Evolutionary conservation across 441 rosid species (phyloP), one percentile per base, ranked within the genome.

Genomic region (Iberis amara): DNA sequence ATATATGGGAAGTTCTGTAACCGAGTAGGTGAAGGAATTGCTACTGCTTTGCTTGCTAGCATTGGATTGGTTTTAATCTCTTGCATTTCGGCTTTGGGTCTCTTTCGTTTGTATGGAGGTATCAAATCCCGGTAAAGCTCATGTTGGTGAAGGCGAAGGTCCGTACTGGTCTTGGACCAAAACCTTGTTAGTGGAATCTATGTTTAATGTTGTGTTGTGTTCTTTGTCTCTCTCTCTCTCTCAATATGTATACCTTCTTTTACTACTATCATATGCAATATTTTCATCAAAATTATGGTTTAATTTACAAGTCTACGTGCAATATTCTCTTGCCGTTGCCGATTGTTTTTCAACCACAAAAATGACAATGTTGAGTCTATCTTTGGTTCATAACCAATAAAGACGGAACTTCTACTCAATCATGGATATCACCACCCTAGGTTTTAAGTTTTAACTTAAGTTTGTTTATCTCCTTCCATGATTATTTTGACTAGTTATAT

Each of bases 1-100:
- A 53, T 88, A 81, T 91, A 82, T 30, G 87, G 76, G 14, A 80
- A 76, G 69, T 91, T 88, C 71, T 88, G 96, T 26, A 82, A 78
- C 78, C 95, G 76, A 66, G 78, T 83, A 0, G 96, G 83, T 42
- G 94, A 76, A 54, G 96, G 95, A 11, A 59, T 85, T 18, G 94
- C 65, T 8, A 60, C 66, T 2, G 85, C 89, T 0, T 11, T 83
- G 52, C 35, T 88, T 32, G 89, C 68, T n/a, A 62, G 83, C 58
- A 26, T 79, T 0, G 52, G 87, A 55, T 75, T 67, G 83, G 89
- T 80, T 36, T 46, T 62, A 47, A 36, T 82, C 45, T 83, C 96
- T 39, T 70, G 77, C 40, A 49, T 88, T 31, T 88, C 98, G 1
- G 86, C 95, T 33, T 91, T 83, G 54, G 48, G 82, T 42, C 82